These are phyloP conservation scores for Bacidia gigantensis DNA, from an alignment of 495 filamentous ascomycete genomes.

Conservation along the genomic window DNA sequence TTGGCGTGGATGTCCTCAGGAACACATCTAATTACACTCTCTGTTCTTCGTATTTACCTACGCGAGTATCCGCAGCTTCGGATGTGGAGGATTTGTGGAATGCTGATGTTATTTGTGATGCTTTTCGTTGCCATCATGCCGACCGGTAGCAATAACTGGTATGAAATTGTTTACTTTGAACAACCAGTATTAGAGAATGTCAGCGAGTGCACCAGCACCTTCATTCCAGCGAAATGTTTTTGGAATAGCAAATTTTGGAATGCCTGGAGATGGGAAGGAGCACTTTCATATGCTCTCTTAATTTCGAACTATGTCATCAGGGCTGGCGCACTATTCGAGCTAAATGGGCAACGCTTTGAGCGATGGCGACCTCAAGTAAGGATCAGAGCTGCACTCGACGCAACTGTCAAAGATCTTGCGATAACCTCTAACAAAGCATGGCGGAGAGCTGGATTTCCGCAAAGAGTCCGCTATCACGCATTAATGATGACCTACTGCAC, in stretches of 20 bases:
- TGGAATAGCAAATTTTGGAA: neutral
- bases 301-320: neutral
- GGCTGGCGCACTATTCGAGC: neutral
- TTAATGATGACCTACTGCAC: neutral
- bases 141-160: neutral
- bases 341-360: neutral
- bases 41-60: neutral
- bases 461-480: neutral
- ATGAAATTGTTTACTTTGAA: neutral
- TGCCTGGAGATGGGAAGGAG: neutral
- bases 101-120: neutral
- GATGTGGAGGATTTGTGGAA: neutral
- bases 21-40: neutral
- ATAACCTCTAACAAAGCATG: neutral
- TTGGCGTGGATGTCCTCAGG: neutral
- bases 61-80: neutral
- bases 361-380: neutral
- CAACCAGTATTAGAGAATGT: neutral
- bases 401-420: neutral
- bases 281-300: neutral
- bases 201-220: neutral
- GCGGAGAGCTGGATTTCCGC: neutral
- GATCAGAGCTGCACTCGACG: neutral
- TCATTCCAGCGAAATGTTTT: neutral
- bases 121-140: neutral